Percentiles rank a stretch among this genome's conserved stretches.
phyloP scores from a whole-genome alignment of 495 filamentous ascomycete genomes.

The Aspergillus bertholletiae region DNA sequence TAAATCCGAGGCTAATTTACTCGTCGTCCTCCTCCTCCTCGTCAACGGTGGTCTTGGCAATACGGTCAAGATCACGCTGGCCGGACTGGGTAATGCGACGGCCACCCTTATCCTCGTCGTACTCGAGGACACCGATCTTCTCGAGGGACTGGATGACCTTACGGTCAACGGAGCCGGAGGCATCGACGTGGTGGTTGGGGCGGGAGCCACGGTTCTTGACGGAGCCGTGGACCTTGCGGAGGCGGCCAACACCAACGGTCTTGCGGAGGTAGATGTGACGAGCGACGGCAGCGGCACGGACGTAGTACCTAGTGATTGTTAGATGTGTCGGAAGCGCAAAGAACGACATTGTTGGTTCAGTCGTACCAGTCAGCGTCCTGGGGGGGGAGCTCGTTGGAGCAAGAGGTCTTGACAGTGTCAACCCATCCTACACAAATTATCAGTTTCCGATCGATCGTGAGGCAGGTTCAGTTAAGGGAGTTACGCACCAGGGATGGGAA shows the following conservation, averaged over 20 bases:
- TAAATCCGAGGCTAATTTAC: slow-evolving; percentile 36
- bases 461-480: neutral
- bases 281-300: slow-evolving; percentile 91
- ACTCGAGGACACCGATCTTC: slow-evolving; percentile 97
- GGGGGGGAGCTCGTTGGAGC: slow-evolving; percentile 93
- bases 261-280: slow-evolving; percentile 99
- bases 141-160: slow-evolving; percentile 94
- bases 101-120: slow-evolving; percentile 95
- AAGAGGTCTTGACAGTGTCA: slow-evolving; percentile 97
- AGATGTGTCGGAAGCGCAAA: neutral
- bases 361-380: slow-evolving; percentile 89
- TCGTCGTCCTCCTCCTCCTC: slow-evolving; percentile 51
- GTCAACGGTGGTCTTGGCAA: slow-evolving; percentile 52
- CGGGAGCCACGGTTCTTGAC: slow-evolving; percentile 94
- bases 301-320: slow-evolving; percentile 69
- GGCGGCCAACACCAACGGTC: slow-evolving; percentile 93
- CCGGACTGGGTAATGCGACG: slow-evolving; percentile 94
- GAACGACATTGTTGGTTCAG: neutral
- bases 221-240: slow-evolving; percentile 88
- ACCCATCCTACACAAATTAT: slow-evolving; percentile 72
- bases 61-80: slow-evolving; percentile 98
- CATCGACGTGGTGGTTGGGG: slow-evolving; percentile 93
- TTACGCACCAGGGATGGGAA: slow-evolving; percentile 81
- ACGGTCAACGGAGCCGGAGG: slow-evolving; percentile 89
- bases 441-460: neutral